Evolutionary conservation across 2,329 filamentous ascomycete genomes (phyloP), one percentile per base, ranked within the genome.

Genomic region (Nothophoma quercina): DNA sequence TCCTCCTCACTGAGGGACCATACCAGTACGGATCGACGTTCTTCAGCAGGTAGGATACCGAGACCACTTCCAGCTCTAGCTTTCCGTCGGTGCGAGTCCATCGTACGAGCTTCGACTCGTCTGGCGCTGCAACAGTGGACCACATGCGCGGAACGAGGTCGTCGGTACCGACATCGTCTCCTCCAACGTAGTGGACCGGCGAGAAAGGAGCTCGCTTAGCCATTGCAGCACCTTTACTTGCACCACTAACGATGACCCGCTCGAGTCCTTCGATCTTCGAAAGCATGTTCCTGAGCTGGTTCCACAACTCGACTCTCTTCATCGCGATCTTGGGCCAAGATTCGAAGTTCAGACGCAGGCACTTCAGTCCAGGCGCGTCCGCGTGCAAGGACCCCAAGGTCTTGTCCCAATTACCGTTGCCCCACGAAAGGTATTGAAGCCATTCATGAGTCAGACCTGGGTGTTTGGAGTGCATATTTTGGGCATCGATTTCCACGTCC

Each of bases 401-500:
- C 28, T 62, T 56, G 5, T 50, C 58, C 57, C 63, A 63, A 4
- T 51, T 43, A 6, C 61, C 55, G 12, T 56, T 56, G 7, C 55
- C 59, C 60, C 61, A 68, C 1, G 66, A 55, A 15, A 73, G 63
- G 54, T 76, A 75, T 10, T 71, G 68, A 7, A 72, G 42, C 73
- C 74, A 77, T 43, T 73, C 75, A 25, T 62, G 60, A 19, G 60
- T 64, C 13, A 68, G 44, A 1, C 54, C 52, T 2, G 63, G 62
- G 13, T 64, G 63, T 36, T 62, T 59, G 13, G 59, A 61, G 41
- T 67, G 50, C 5, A 75, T 59, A 22, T 62, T 60, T 9, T 68
- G 64, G 9, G 73, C 59, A 48, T 76, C 72, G 35, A 77, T 63
- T 30, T 75, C 72, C n/a, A 77, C 47, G 41, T 73, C 65, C 2